Base-by-base conservation (phyloP, 2,329 filamentous ascomycete genomes). In the Sporothrix globosa region DNA sequence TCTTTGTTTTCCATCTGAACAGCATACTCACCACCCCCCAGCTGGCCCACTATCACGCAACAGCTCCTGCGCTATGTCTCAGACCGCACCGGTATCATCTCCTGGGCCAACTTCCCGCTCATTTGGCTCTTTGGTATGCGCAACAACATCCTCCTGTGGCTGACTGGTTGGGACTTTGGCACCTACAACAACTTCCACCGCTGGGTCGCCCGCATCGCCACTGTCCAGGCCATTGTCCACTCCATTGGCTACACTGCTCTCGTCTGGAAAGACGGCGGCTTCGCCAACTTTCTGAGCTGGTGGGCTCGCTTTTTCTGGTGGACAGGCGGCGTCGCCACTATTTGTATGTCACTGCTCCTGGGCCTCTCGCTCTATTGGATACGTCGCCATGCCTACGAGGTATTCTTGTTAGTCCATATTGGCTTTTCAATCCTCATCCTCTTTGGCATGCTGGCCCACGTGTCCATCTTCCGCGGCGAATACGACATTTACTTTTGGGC, bases 161-260 rank as follows among this genome's bases (percentile, higher is more conserved):
- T 88, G 0, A 91, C 90, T 0, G 89, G 89, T 0, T 92, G 90
- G 89, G 87, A 86, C 13, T 91, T 90, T 76, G 83, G 84, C 1
- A 88, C 87, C 0, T 91, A 88, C 75, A 91, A 87, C 73, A 83
- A 87, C 53, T 91, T 91, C 68, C 90, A 92, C 77, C 86, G 90
- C 0, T 89, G 88, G 82, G 82, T 89, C 3, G 89, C 90, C 0
- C 82, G 89, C 21, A 82, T 90, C 2, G 83, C 88, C 6, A 89
- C 88, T 0, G 70, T 88, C 0, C 84, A 91, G 73, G 89, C 88
- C 1, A 81, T 91, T 1, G 77, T 89, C 0, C 90, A 92, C 74
- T 89, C 88, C 0, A 70, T 89, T 1, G 84, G 85, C 0, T 92
- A 90, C 72, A 83, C 86, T 0, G 71, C 85, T 1, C 21, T 74